Base-by-base conservation (phyloP, 768 basidiomycete genomes). In the Termitomyces bulborhizus region DNA sequence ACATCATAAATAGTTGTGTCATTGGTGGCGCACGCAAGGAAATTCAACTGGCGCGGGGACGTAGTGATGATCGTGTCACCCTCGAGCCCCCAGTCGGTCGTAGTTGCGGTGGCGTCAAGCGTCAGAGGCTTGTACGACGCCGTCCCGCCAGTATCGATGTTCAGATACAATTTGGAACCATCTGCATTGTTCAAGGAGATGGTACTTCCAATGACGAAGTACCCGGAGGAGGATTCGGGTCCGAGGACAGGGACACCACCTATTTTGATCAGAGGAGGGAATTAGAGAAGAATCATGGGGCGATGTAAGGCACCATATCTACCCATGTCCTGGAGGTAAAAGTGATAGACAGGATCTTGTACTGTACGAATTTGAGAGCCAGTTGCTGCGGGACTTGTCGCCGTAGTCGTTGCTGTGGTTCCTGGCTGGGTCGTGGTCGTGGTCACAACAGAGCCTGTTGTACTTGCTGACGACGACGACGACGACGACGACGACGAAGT, bases 1-100 rank as follows among this genome's bases (percentile, higher is more conserved):
- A 82, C 61, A 53, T 74, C 66, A 59, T 76, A 83, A 53, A 75
- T 67, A 9, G 67, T 68, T 4, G 74, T 45, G 31, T 69, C 68
- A 58, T 63, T 75, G 26, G 76, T 76, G 15, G 75, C 61, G 61
- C 81, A 82, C 7, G 77, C 79, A 26, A 82, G 65, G 68, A 81
- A 83, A 64, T 82, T 82, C 51, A 80, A 71, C 64, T 79, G 75
- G 36, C 78, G 68, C 21, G 78, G 80, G 54, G 62, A 66, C 5
- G 76, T 79, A 26, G 75, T 81, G 63, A 83, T 79, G 62, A 82
- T 82, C 13, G 82, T 81, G 59, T 83, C 82, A 11, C 81, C 81
- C 64, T 81, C 80, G 37, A 83, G 71, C 36, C 73, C 78, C 81
- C 81, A 82, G 60, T 80, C 71, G 6, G 76, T 78, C 18, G 80